Evolutionary conservation across 1,284 basidiomycete species (phyloP).

Genomic region (Tilletia caries): DNA sequence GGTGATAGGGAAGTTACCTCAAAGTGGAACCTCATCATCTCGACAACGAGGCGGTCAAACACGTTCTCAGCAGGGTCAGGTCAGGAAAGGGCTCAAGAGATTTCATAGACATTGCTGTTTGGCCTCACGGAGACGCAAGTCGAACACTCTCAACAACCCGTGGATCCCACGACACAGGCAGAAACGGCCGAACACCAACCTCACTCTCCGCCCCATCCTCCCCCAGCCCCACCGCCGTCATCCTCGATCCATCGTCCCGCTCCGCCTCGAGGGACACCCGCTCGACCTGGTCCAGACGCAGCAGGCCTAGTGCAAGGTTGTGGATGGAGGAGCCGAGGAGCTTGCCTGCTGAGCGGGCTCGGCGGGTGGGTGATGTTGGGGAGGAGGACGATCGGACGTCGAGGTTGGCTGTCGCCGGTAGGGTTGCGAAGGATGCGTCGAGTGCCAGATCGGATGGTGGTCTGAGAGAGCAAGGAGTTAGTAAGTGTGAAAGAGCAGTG

Average conservation of each 20-base stretch:
- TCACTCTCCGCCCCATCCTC: slow-evolving; percentile 18
- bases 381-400: slow-evolving; percentile 30
- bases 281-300: slow-evolving; percentile 43
- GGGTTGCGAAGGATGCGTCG: slow-evolving; percentile 1
- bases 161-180: slow-evolving; percentile 34
- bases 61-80: no score
- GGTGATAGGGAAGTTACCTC: no score
- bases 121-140: background rate
- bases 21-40: background rate
- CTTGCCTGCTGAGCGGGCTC: slow-evolving; percentile 43
- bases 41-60: background rate
- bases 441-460: slow-evolving; percentile 6
- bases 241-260: slow-evolving; percentile 22
- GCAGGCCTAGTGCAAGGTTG: slow-evolving; percentile 41
- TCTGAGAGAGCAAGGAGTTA: slow-evolving; percentile 1
- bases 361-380: slow-evolving; percentile 15
- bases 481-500: no score
- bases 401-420: slow-evolving; percentile 19
- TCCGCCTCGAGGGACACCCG: slow-evolving; percentile 19
- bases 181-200: slow-evolving; percentile 31
- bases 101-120: background rate
- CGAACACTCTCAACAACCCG: slow-evolving; percentile 10
- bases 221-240: slow-evolving; percentile 18
- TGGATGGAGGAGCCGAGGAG: slow-evolving; percentile 32
- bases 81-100: no score